These are phyloP conservation scores for Neocallimastix lanati DNA, from an alignment of 192 early-diverging fungal species.

Conservation along the genomic window DNA sequence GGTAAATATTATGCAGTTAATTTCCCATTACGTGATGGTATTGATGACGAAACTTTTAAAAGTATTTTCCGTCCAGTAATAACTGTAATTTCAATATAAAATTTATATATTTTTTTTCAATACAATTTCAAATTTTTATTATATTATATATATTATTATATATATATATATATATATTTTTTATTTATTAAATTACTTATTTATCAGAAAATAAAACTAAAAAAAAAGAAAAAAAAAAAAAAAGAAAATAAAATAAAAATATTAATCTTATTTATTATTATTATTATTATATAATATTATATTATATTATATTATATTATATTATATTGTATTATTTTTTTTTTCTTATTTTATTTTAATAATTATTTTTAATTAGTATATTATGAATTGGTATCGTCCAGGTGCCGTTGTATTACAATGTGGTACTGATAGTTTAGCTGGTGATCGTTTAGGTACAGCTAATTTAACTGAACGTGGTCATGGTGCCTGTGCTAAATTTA, in stretches of 20 bases:
- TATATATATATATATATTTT: background rate
- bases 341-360: too few species aligned
- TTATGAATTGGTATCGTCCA: conserved; percentile 86
- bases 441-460: conserved; percentile 87
- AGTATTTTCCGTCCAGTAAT: conserved; percentile 23
- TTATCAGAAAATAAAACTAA: too few species aligned
- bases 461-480: conserved; percentile 77
- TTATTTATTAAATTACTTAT: too few species aligned
- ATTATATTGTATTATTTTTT: too few species aligned
- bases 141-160: background rate
- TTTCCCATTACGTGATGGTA: conserved; percentile 83
- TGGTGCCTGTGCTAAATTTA: conserved; percentile 75
- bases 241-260: too few species aligned
- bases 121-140: too few species aligned
- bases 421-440: conserved; percentile 88
- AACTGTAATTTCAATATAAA: background rate
- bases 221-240: too few species aligned
- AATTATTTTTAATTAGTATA: conserved; percentile 26
- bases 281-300: too few species aligned
- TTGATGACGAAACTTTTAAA: conserved; percentile 75
- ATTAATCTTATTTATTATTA: too few species aligned
- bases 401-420: conserved; percentile 87
- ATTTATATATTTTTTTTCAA: background rate
- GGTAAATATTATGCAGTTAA: conserved; percentile 92
- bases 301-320: too few species aligned